Percentiles rank a stretch among this genome's conserved stretches.
phyloP scores from a whole-genome alignment of 768 basidiomycete genomes.

The Nevesoporus exiguus region DNA sequence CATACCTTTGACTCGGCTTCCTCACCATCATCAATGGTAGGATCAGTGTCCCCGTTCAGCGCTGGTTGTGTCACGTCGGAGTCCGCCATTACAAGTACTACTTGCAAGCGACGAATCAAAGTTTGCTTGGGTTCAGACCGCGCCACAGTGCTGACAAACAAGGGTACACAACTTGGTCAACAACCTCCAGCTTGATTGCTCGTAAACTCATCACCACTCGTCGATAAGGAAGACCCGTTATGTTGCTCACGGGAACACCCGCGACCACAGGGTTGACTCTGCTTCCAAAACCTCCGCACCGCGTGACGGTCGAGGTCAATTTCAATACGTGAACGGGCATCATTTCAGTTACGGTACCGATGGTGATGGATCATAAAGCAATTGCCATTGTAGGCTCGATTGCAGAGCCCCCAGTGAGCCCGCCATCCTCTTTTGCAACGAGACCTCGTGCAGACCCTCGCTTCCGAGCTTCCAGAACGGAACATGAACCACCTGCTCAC shows the following conservation, averaged over 20 bases:
- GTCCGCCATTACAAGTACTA: slow-evolving; percentile 46
- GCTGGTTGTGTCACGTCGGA: slow-evolving; percentile 43
- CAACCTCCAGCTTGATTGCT: neutral
- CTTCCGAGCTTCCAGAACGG: slow-evolving; percentile 27
- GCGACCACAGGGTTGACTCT: slow-evolving; percentile 1
- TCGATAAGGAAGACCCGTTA: slow-evolving; percentile 5
- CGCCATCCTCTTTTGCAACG: slow-evolving; percentile 17
- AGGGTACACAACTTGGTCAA: slow-evolving; percentile 19
- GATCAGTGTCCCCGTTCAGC: slow-evolving; percentile 29
- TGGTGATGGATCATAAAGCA: slow-evolving; percentile 21
- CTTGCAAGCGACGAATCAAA: slow-evolving; percentile 19
- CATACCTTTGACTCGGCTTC: slow-evolving; percentile 61
- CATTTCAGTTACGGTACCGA: slow-evolving; percentile 32
- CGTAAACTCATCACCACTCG: neutral
- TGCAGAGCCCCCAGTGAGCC: slow-evolving; percentile 3
- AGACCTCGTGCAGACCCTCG: slow-evolving; percentile 21
- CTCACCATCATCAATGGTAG: slow-evolving; percentile 52
- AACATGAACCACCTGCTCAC: slow-evolving; percentile 16
- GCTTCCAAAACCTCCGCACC: slow-evolving; percentile 18
- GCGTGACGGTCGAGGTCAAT: slow-evolving; percentile 23
- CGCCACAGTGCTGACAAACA: slow-evolving; percentile 27
- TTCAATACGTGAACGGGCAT: slow-evolving; percentile 27
- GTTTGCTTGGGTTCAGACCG: slow-evolving; percentile 17
- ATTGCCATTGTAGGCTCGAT: slow-evolving; percentile 19
- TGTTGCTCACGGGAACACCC: neutral